Evolutionary conservation across 2,329 filamentous ascomycete genomes (phyloP).

Genomic region (Magnaporthiopsis incrustans): DNA sequence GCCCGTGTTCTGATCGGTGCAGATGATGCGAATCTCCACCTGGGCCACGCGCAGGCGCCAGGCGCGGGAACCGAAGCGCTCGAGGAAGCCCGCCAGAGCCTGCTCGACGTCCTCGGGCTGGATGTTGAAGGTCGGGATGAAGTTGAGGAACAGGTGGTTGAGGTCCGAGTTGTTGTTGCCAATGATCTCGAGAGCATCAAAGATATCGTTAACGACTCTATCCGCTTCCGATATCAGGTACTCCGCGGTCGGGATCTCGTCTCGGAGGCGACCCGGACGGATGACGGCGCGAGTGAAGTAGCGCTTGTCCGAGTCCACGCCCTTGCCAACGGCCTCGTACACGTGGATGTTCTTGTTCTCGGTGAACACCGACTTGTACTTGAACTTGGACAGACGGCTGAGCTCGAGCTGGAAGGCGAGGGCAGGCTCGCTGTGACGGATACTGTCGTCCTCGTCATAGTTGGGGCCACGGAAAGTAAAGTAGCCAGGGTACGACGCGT

Average conservation of each 20-base stretch:
- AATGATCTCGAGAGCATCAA: slow-evolving; percentile 95
- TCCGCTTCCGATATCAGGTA: slow-evolving; percentile 97
- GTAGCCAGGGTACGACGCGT: slow-evolving; percentile 93
- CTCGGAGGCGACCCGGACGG: slow-evolving; percentile 83
- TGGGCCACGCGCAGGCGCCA: slow-evolving; percentile 96
- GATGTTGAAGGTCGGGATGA: slow-evolving; percentile 92
- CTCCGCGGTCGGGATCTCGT: slow-evolving; percentile 97
- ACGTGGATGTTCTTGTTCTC: slow-evolving; percentile 99
- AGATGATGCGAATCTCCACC: slow-evolving; percentile 97
- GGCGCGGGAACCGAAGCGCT: slow-evolving; percentile 87
- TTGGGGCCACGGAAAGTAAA: slow-evolving; percentile 93
- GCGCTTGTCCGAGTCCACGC: slow-evolving; percentile 90
- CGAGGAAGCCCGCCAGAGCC: slow-evolving; percentile 88
- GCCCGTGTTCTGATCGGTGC: slow-evolving; percentile 80
- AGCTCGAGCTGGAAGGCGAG: slow-evolving; percentile 98
- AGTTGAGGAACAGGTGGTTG: slow-evolving; percentile 99
- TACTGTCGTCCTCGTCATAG: slow-evolving; percentile 87
- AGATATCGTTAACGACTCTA: slow-evolving; percentile 92
- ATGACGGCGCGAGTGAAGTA: slow-evolving; percentile 98
- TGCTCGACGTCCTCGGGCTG: slow-evolving; percentile 84
- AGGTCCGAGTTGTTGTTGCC: slow-evolving; percentile 99
- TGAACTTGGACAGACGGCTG: slow-evolving; percentile 87
- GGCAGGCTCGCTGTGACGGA: slow-evolving; percentile 93
- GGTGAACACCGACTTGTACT: slow-evolving; percentile 96
- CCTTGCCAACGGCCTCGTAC: slow-evolving; percentile 93